Evolutionary conservation across 2,329 filamentous ascomycete genomes (phyloP), one percentile per base, ranked within the genome.

Genomic region (Calonectria pauciramosa): DNA sequence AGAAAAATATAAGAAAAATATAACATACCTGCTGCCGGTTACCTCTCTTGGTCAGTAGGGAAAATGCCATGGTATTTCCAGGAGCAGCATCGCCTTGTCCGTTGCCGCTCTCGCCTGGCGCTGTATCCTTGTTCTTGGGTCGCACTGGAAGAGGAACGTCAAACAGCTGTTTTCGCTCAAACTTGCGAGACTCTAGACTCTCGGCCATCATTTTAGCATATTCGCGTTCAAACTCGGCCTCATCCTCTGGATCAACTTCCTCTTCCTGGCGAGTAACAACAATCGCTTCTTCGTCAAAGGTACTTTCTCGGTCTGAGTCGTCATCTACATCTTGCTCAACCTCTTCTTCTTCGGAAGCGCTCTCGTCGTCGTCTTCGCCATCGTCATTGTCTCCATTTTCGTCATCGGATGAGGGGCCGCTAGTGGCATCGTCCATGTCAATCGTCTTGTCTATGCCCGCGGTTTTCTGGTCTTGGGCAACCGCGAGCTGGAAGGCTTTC

Each of bases 171-270:
- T 98, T 98, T 76, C 97, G 94, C 82, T 99, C 97, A 79, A 98
- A 98, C 81, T 98, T 98, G 80, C 97, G 93, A 6, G 96, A 97
- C 79, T 99, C 97, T 81, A 98, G 88, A 86, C 96, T 98, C 85
- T 99, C 97, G 66, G 96, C 92, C 96, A 99, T 99, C 92, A 99
- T 94, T 85, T 98, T 98, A 47, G 97, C 96, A 84, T 98, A 97
- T 85, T 99, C 97, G 80, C 96, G 95, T 83, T 99, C 97, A 83
- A 99, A 99, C 52, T 99, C 97, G 9, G 96, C 97, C 82, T 99
- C 97, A 51, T 94, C 95, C 86, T 98, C 96, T 0, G 96, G 96
- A 78, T 99, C 96, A 71, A 96, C 90, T 80, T 96, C 92, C 83
- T 98, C 95, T 84, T 98, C 95, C 82, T 96, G 94, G 74, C 96